phyloP scores from a whole-genome alignment of 2,329 filamentous ascomycete genomes.

The Nemania sp. region DNA sequence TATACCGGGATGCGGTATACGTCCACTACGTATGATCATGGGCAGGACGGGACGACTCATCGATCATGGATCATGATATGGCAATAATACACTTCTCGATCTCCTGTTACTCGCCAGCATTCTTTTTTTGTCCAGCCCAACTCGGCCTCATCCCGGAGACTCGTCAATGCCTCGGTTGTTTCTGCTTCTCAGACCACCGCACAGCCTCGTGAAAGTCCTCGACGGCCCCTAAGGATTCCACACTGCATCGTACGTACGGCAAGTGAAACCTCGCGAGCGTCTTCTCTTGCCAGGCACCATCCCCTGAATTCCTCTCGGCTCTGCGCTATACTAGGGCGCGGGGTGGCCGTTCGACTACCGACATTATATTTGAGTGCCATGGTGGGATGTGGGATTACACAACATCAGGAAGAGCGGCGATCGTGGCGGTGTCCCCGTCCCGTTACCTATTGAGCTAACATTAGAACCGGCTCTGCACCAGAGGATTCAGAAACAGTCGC shows the following conservation, averaged over 20 bases:
- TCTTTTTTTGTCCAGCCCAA: conserved; percentile 8
- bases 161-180: conserved; percentile 21
- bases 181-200: conserved; percentile 5
- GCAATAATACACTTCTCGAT: conserved; percentile 11
- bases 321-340: conserved; percentile 12
- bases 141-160: conserved; percentile 20
- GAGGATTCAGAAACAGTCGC: conserved; percentile 29
- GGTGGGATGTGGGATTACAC: conserved; percentile 6
- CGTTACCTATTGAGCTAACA: conserved; percentile 31
- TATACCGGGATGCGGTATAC: conserved; percentile 4
- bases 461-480: conserved; percentile 33
- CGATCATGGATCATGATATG: conserved; percentile 13
- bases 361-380: conserved; percentile 12
- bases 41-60: conserved; percentile 1
- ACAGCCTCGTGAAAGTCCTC: conserved; percentile 20
- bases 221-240: conserved; percentile 14
- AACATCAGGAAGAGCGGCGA: conserved; percentile 14
- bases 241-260: conserved; percentile 15
- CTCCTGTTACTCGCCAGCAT: conserved; percentile 6
- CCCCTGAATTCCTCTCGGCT: no score
- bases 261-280: conserved; percentile 22
- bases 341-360: conserved; percentile 10
- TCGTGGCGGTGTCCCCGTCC: conserved; percentile 33
- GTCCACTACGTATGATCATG: no score
- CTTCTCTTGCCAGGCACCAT: conserved; percentile 10